Percentiles rank a stretch among this genome's conserved stretches.
Evolutionary conservation across 345 rosid genomes (phyloP).

Genomic region (Gossypium stocksii): DNA sequence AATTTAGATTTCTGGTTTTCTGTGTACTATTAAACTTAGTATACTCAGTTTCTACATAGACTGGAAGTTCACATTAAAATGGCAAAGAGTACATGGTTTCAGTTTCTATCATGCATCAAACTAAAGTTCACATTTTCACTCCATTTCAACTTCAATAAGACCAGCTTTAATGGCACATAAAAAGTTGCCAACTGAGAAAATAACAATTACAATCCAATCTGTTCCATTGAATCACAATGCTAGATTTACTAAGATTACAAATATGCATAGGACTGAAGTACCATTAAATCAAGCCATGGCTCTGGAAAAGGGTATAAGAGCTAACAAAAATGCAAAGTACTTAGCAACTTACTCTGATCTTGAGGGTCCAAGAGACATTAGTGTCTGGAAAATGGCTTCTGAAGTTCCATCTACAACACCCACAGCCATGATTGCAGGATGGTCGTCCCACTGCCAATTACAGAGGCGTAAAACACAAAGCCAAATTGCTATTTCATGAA

Average conservation of each 20-base stretch:
- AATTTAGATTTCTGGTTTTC: constrained; percentile 1
- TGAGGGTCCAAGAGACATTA: constrained; percentile 92
- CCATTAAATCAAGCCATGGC: constrained; percentile 4
- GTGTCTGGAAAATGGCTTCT: constrained; percentile 85
- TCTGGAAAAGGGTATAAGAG: neutral
- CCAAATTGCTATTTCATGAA: constrained; percentile 9
- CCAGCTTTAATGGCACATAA: neutral
- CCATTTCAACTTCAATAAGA: neutral
- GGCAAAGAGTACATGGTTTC: constrained; percentile 3
- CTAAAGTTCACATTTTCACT: constrained; percentile 1
- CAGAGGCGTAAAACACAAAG: neutral
- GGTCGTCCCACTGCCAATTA: constrained; percentile 75
- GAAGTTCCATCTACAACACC: constrained; percentile 93
- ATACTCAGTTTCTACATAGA: neutral
- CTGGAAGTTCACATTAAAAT: neutral
- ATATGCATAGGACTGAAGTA: neutral
- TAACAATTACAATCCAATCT: neutral
- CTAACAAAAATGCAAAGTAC: neutral
- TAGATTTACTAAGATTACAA: neutral
- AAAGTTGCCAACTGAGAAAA: neutral
- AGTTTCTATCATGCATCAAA: neutral
- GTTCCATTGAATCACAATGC: neutral
- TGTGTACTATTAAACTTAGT: constrained; percentile 6
- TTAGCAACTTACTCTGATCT: constrained; percentile 71
- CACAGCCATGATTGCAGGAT: constrained; percentile 97